These are phyloP conservation scores for Trichosanthes cucumerina DNA, from an alignment of 306 rosid species.

Conservation along the genomic window DNA sequence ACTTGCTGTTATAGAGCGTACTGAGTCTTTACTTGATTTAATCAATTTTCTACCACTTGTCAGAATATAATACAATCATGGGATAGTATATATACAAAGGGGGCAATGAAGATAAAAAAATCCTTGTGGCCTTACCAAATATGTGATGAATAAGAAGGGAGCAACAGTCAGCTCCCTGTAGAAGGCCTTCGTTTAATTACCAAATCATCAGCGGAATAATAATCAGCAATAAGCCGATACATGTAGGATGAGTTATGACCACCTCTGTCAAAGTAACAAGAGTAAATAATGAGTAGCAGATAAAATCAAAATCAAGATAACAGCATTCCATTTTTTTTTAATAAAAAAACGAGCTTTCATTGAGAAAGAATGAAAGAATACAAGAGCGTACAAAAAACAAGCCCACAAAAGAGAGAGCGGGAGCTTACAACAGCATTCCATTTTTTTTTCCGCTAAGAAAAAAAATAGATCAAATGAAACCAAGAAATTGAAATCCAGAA, in stretches of 20 bases:
- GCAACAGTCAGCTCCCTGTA: constrained; percentile 40
- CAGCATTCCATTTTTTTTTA: not conserved
- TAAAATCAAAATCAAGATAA: not conserved
- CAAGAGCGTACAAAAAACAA: too few species aligned
- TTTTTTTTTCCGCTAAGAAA: not conserved
- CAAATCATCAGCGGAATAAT: constrained; percentile 92
- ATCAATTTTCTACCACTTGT: not conserved
- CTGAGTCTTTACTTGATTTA: not conserved
- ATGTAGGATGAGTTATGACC: constrained; percentile 93
- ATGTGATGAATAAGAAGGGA: constrained; percentile 18
- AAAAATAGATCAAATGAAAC: not conserved
- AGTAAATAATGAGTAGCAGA: constrained; percentile 14
- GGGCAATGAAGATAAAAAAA: not conserved
- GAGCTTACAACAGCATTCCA: not conserved
- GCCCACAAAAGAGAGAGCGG: too few species aligned
- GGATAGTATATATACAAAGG: not conserved
- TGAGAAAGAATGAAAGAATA: too few species aligned
- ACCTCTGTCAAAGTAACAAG: constrained; percentile 48
- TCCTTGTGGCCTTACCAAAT: constrained; percentile 18
- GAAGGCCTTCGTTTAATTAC: constrained; percentile 55
- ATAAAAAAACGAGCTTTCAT: too few species aligned
- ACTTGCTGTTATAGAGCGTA: not conserved
- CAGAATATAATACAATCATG: not conserved
- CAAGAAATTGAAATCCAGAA: not conserved
- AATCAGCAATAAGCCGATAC: constrained; percentile 95